Conservation (phyloP, 768 basidiomycete genomes). For the Kwoniella bestiolae region DNA sequence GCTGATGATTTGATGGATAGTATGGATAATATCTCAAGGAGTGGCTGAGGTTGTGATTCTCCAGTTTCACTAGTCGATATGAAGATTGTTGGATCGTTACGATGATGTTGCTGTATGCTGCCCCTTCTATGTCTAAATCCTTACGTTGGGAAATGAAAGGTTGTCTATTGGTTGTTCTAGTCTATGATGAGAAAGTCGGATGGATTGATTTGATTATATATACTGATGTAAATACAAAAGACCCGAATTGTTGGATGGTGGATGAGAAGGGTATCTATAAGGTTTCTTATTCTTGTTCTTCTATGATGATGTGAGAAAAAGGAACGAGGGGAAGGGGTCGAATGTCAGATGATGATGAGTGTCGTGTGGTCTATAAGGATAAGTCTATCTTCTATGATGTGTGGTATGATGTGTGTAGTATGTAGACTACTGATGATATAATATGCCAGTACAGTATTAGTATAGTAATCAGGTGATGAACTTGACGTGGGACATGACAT, state of each 20-base stretch:
- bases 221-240: background rate
- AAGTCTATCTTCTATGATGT: background rate
- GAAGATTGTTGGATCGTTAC: background rate
- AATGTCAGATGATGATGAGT: too few relatives aligned
- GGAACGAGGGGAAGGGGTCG: constrained; percentile 12
- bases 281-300: constrained; percentile 1
- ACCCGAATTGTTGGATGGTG: constrained; percentile 1
- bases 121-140: background rate
- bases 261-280: constrained; percentile 4
- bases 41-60: background rate
- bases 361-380: constrained; percentile 2
- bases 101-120: background rate
- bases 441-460: too few relatives aligned
- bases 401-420: background rate
- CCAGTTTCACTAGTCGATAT: too few relatives aligned
- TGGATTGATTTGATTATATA: background rate
- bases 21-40: too few relatives aligned
- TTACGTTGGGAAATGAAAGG: background rate
- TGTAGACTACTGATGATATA: too few relatives aligned
- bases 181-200: background rate
- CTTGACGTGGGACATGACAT: background rate
- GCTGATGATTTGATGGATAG: too few relatives aligned
- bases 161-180: background rate
- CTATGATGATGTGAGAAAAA: constrained; percentile 12
- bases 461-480: too few relatives aligned